Base-by-base conservation (phyloP, 306 rosid species). In the Vicia sativa region DNA sequence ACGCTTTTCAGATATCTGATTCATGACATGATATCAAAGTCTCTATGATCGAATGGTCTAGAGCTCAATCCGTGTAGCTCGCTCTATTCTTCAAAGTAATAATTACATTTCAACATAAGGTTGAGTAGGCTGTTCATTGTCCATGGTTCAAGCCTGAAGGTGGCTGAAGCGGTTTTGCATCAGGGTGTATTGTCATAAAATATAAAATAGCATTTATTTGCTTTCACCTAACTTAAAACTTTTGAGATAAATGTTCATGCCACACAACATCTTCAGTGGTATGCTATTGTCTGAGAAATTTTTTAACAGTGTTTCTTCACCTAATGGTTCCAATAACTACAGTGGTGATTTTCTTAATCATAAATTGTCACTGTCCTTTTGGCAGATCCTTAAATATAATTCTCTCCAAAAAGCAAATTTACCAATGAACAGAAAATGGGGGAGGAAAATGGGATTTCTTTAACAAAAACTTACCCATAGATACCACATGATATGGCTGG, bases 401-500 rank as follows among this genome's bases (percentile, higher is more conserved):
- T 9, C 35, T 53, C 35, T 26, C 35, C 25, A 5, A 25, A 53
- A 23, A 54, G 37, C 16, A 54, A 25, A 54, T 25, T 49, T 57
- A 58, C 12, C 16, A 45, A 52, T 58, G 23, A 69, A 42, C 67
- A 50, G 41, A 64, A 43, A 11, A 66, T n/a, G 26, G 16, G 54
- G 38, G 12, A 29, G 3, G 48, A 42, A 26, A 26, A 16, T 1
- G 11, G 13, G 49, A 42, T 2, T 11, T 67, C 19, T 6, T 55
- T 13, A 43, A 31, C 19, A 29, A n/a, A 49, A 74, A 82, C 96
- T 66, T 77, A 92, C 98, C 91, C 87, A 74, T 38, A 87, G 39
- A 76, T 77, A 64, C 98, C 98, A 54, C 98, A 92, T 31, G 98
- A 92, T 85, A 92, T 85, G 48, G 98, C 98, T 45, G 96, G 82